Conservation (phyloP, 1,284 basidiomycete genomes). For the Cutaneotrichosporon daszewskae region DNA sequence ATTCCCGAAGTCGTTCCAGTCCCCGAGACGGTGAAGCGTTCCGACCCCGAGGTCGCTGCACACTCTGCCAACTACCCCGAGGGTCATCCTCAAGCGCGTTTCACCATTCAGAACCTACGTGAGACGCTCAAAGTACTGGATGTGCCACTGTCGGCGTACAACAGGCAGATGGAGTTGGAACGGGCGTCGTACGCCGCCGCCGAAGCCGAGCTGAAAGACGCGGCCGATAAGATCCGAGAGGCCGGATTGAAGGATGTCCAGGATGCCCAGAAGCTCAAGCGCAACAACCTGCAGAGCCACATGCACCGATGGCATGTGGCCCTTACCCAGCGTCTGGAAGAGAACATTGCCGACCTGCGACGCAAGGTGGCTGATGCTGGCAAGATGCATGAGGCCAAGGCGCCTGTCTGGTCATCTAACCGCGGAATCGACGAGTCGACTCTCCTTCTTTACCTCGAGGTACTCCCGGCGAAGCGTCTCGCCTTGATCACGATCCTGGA, state of each 20-base stretch:
- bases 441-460: slow-evolving; percentile 57
- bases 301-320: slow-evolving; percentile 84
- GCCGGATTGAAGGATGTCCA: slow-evolving; percentile 54
- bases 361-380: slow-evolving; percentile 39
- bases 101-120: slow-evolving; percentile 61
- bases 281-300: slow-evolving; percentile 63
- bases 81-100: slow-evolving; percentile 26
- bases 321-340: slow-evolving; percentile 55
- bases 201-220: slow-evolving; percentile 62
- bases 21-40: slow-evolving; percentile 13
- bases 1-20: slow-evolving; percentile 37
- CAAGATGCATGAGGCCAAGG: background rate
- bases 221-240: slow-evolving; percentile 58
- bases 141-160: slow-evolving; percentile 56
- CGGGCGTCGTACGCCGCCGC: slow-evolving; percentile 79
- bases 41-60: slow-evolving; percentile 5
- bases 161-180: slow-evolving; percentile 76
- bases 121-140: slow-evolving; percentile 59
- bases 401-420: slow-evolving; percentile 15
- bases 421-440: slow-evolving; percentile 25
- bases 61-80: background rate
- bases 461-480: slow-evolving; percentile 71
- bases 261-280: slow-evolving; percentile 25
- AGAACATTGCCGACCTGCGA: slow-evolving; percentile 56
- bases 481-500: slow-evolving; percentile 88